Base-by-base conservation (phyloP, 306 rosid genomes). In the Acmispon strigosus region DNA sequence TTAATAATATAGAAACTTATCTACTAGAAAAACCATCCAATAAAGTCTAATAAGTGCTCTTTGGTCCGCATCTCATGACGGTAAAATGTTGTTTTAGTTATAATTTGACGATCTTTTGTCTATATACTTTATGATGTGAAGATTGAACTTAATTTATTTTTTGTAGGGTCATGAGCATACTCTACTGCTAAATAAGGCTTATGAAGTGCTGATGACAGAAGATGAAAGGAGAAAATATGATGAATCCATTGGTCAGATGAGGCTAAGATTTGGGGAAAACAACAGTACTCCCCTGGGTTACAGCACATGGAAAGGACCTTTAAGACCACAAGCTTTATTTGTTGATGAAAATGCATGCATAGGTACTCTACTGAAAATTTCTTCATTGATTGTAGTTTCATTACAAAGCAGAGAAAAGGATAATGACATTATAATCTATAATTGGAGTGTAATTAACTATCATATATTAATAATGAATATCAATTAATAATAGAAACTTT, bases 311-410 rank as follows among this genome's bases (percentile, higher is more conserved):
- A 85, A 86, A 4, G 95, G 95, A 44, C 86, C 90, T 48, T 36
- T 76, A 14, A 85, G 92, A 73, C 79, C 90, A 27, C 90, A 82
- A 44, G 97, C 89, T 66, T 74, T 90, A 39, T 90, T 90, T 78
- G 90, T 90, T n/a, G 97, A 90, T 77, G 95, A 75, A 81, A 88
- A 84, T 82, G 87, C 90, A 12, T 90, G 97, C 82, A 82, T 90
- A 84, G 97, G 95, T 88, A 55, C 63, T 66, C 74, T 37, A 11
- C 4, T 3, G 15, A 27, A 72, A 36, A 8, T 2, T 24, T 15
- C 56, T 48, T 43, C 14, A 29, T 58, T 54, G 24, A 1, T 27
- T 27, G 4, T 3, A 27, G 32, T 66, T 67, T 42, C 42, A 27
- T 17, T 27, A 7, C 18, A 34, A 3, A 36, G 10, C 47, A 20